Evolutionary conservation across 768 basidiomycete genomes (phyloP).

Genomic region (Trichaptum fuscoviolaceum): DNA sequence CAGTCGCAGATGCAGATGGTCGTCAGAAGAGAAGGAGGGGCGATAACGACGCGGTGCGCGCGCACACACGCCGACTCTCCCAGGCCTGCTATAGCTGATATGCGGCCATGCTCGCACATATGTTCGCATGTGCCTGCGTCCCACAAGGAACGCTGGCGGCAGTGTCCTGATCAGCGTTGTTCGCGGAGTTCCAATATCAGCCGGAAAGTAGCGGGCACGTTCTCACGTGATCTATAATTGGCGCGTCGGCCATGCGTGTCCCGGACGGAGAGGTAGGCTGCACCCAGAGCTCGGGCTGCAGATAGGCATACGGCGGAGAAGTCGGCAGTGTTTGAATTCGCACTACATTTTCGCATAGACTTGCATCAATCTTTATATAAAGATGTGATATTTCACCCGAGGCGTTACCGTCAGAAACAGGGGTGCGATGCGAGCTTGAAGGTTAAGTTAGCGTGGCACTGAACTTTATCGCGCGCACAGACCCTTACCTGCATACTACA

Average conservation of each 20-base stretch:
- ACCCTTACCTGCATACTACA: neutral
- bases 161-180: neutral
- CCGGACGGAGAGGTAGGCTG: too few species aligned
- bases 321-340: too few species aligned
- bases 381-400: neutral
- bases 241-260: neutral
- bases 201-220: neutral
- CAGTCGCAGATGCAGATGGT: neutral
- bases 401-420: neutral
- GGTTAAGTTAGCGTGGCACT: constrained; percentile 1
- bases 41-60: constrained; percentile 10
- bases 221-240: constrained; percentile 1
- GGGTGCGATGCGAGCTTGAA: neutral
- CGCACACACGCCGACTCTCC: constrained; percentile 6
- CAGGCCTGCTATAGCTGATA: constrained; percentile 1
- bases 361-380: neutral
- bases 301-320: neutral
- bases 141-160: neutral
- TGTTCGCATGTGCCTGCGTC: neutral
- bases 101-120: neutral
- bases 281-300: neutral
- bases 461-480: neutral
- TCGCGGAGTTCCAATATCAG: neutral
- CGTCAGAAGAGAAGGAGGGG: constrained; percentile 24
- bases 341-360: neutral